These are phyloP conservation scores for Penicillium mononematosum DNA, from an alignment of 495 filamentous ascomycete genomes.

Conservation along the genomic window DNA sequence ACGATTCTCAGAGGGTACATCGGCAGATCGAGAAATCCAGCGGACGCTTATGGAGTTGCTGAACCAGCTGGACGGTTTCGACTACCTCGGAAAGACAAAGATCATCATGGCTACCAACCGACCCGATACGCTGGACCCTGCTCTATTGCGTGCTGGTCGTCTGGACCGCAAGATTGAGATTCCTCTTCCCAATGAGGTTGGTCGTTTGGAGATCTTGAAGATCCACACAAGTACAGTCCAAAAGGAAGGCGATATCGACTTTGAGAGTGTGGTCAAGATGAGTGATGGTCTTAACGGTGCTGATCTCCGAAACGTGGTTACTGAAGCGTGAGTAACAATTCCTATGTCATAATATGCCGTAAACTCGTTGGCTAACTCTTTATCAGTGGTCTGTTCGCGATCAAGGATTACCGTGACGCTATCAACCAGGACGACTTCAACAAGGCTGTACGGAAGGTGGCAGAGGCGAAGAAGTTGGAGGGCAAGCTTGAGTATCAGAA, in stretches of 20 bases:
- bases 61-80: slow-evolving; percentile 98
- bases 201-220: slow-evolving; percentile 96
- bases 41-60: slow-evolving; percentile 98
- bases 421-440: slow-evolving; percentile 99
- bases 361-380: slow-evolving; percentile 23
- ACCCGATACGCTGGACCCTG: slow-evolving; percentile 96
- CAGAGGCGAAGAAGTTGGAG: slow-evolving; percentile 96
- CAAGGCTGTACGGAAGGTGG: slow-evolving; percentile 95
- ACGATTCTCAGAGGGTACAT: slow-evolving; percentile 97
- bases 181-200: slow-evolving; percentile 97
- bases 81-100: slow-evolving; percentile 99
- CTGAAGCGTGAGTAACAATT: slow-evolving; percentile 72
- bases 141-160: slow-evolving; percentile 87
- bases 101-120: slow-evolving; percentile 99
- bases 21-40: slow-evolving; percentile 97
- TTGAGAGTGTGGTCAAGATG: slow-evolving; percentile 99
- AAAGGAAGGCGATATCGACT: slow-evolving; percentile 94
- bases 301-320: slow-evolving; percentile 96
- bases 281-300: slow-evolving; percentile 96
- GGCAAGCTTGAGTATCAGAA: slow-evolving; percentile 98
- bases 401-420: slow-evolving; percentile 93
- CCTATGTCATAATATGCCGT: slow-evolving; percentile 9
- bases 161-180: slow-evolving; percentile 99
- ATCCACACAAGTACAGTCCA: slow-evolving; percentile 88
- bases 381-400: slow-evolving; percentile 84